Evolutionary conservation across 495 filamentous ascomycete genomes (phyloP).

Genomic region (Coniosporium apollinis): DNA sequence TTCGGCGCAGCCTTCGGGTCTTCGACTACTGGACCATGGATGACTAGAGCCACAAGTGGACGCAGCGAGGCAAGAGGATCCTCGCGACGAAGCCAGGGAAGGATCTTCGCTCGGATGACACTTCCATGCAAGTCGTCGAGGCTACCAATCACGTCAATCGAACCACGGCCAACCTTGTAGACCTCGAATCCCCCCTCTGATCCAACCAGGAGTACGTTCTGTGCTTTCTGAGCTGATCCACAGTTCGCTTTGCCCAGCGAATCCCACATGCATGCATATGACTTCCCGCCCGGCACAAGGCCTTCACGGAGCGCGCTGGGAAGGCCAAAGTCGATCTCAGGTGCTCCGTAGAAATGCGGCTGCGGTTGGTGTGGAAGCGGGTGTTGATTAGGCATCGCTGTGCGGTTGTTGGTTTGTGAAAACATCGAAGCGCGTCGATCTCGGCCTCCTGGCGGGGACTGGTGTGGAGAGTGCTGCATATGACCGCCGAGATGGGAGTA

Average conservation of each 20-base stretch:
- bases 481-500: not conserved
- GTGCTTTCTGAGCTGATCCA: conserved; percentile 33
- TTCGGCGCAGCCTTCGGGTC: not conserved
- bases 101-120: conserved; percentile 65
- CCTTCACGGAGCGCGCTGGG: conserved; percentile 15
- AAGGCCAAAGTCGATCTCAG: conserved; percentile 34
- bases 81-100: conserved; percentile 36
- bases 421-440: not conserved
- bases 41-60: conserved; percentile 55
- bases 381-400: conserved; percentile 23
- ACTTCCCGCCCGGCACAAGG: conserved; percentile 40
- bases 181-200: conserved; percentile 61
- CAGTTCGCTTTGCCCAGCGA: conserved; percentile 34
- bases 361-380: conserved; percentile 71
- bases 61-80: conserved; percentile 28
- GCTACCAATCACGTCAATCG: conserved; percentile 44
- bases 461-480: not conserved
- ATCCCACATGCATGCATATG: conserved; percentile 71
- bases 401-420: not conserved
- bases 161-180: conserved; percentile 48
- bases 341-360: conserved; percentile 45
- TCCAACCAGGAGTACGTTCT: conserved; percentile 58
- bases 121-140: conserved; percentile 61
- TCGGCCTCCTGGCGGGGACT: not conserved
- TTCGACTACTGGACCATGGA: conserved; percentile 50